Evolutionary conservation across 108 stramenopile species (phyloP), one percentile per base, ranked within the genome.

Genomic region (Nannochloropsis salina): DNA sequence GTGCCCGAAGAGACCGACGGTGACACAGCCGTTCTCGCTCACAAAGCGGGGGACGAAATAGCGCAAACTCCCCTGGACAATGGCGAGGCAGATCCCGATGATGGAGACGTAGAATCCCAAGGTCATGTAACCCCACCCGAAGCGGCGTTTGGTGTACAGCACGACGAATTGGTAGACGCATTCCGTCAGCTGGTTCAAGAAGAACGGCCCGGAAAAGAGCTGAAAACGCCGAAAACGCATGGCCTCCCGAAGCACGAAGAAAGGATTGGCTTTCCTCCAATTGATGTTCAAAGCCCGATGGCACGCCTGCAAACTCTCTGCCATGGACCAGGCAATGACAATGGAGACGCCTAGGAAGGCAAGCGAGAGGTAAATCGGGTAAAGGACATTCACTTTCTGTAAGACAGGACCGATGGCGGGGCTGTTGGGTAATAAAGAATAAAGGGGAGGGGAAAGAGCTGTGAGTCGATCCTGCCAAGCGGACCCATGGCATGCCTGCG

Each of bases 241-340:
- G 61, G 61, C 15, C n/a, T 74, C n/a, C 2, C 61, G 61, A 6
- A 74, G 61, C 20, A n/a, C 61, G 8, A n/a, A 74, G 61, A 74
- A 74, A 15, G 61, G 61, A n/a, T n/a, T 74, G 61, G 61, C 61
- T 74, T 74, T 74, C 61, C n/a, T 74, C 61, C 61, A 74, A n/a
- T 74, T n/a, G 3, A 74, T 74, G n/a, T n/a, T 74, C 6, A 15
- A 15, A 3, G 61, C 61, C 8, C 61, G 3, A 2, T 74, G 8
- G 15, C n/a, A n/a, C 20, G 15, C 61, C 20, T 74, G 20, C 61
- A 74, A 8, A n/a, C 61, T 74, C 6, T 74, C 61, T 15, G 61
- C 6, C 61, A n/a, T 74, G n/a, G n/a, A 74, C 61, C 61, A 74
- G 6, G 61, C 61, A 6, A 74, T 15, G 61, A 15, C 3, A n/a